phyloP scores from a whole-genome alignment of 352 stramenopile genomes.

The Elongisporangium prolatum region DNA sequence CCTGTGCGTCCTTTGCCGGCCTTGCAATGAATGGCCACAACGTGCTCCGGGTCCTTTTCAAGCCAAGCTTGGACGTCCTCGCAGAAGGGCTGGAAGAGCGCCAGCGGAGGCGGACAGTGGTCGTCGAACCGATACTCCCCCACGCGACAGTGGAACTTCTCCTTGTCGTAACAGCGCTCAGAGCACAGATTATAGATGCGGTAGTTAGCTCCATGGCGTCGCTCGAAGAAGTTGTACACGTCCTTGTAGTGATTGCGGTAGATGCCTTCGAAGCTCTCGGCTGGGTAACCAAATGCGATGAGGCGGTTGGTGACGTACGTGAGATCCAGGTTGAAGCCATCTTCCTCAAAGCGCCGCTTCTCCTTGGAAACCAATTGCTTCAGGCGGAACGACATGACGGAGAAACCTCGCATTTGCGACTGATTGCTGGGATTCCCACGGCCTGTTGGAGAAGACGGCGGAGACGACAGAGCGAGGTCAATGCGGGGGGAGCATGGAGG shows the following conservation, averaged over 20 bases:
- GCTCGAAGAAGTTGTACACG: constrained; percentile 88
- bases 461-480: neutral
- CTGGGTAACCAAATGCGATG: constrained; percentile 88
- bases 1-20: constrained; percentile 88
- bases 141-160: constrained; percentile 73
- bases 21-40: constrained; percentile 91
- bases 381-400: constrained; percentile 43
- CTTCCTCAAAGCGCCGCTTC: constrained; percentile 81
- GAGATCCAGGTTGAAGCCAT: constrained; percentile 91
- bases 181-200: constrained; percentile 91
- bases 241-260: constrained; percentile 91
- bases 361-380: constrained; percentile 90
- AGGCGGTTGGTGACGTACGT: constrained; percentile 86
- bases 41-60: constrained; percentile 48
- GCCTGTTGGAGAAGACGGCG: constrained; percentile 7
- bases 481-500: neutral
- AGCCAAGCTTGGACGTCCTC: constrained; percentile 58
- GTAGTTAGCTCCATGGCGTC: constrained; percentile 70
- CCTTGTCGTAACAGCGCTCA: constrained; percentile 77
- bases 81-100: constrained; percentile 71
- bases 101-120: constrained; percentile 76
- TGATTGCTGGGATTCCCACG: constrained; percentile 12
- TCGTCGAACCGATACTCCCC: constrained; percentile 85
- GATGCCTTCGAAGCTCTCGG: constrained; percentile 79
- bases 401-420: constrained; percentile 34